phyloP scores from a whole-genome alignment of 2,329 filamentous ascomycete species.

The Paracoccidioides lutzii region DNA sequence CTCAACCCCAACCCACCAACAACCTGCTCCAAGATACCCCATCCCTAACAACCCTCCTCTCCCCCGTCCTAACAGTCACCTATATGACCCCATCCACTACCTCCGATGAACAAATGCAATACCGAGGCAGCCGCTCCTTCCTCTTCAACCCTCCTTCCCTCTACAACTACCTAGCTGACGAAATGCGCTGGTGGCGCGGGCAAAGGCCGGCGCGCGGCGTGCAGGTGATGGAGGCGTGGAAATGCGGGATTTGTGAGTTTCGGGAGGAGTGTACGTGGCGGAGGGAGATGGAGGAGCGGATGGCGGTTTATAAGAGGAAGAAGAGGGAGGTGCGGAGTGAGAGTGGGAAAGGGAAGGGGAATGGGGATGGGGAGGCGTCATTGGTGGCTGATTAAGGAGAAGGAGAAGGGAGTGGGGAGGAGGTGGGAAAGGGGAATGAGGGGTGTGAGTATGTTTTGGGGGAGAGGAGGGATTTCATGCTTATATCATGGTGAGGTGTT shows the following conservation, averaged over 20 bases:
- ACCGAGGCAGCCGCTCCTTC: constrained; percentile 47
- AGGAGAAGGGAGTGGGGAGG: background rate
- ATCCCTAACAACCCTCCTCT: constrained; percentile 20
- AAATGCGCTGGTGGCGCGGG: constrained; percentile 83
- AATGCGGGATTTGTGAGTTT: constrained; percentile 78
- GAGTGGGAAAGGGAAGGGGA: background rate
- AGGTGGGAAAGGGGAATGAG: background rate
- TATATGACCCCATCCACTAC: constrained; percentile 28
- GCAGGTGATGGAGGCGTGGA: constrained; percentile 71
- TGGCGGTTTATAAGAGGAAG: constrained; percentile 22
- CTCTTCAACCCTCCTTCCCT: constrained; percentile 53
- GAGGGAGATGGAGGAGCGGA: constrained; percentile 51
- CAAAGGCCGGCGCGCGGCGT: constrained; percentile 61
- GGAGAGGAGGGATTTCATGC: too few relatives aligned
- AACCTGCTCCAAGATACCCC: constrained; percentile 19
- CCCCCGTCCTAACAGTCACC: constrained; percentile 32
- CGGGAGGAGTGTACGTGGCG: constrained; percentile 68
- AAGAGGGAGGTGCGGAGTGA: constrained; percentile 8
- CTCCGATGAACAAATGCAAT: constrained; percentile 12
- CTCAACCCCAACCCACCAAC: constrained; percentile 20
- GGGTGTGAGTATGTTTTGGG: background rate
- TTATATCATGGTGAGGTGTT: too few relatives aligned
- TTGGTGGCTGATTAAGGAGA: background rate
- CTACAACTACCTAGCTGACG: constrained; percentile 51
- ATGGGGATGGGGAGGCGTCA: background rate